Conservation (phyloP, 805 yeast genomes). For the Candida hispaniensis region DNA sequence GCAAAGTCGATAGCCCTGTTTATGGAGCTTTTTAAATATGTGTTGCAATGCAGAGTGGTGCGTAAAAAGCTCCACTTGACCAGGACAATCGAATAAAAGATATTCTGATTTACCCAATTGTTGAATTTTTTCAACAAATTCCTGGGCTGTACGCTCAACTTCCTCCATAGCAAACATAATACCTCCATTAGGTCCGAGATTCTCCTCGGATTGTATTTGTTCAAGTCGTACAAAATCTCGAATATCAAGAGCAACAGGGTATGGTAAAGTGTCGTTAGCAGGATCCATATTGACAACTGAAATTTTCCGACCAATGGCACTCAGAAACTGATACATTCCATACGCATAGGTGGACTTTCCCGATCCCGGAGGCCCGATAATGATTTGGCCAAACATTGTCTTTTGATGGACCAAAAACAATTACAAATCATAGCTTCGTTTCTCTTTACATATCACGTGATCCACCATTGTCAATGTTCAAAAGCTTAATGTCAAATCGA, state of each 20-base stretch:
- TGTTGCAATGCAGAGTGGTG: slow-evolving; percentile 65
- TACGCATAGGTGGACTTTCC: slow-evolving; percentile 93
- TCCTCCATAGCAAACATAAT: slow-evolving; percentile 76
- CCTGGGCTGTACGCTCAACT: slow-evolving; percentile 45
- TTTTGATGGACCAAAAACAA: too few species aligned
- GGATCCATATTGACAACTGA: slow-evolving; percentile 87
- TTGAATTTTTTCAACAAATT: slow-evolving; percentile 46
- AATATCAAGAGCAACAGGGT: slow-evolving; percentile 67
- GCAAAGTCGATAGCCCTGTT: slow-evolving; percentile 49
- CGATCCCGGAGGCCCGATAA: slow-evolving; percentile 96
- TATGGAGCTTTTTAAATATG: slow-evolving; percentile 56
- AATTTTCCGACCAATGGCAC: slow-evolving; percentile 86
- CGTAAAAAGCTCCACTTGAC: slow-evolving; percentile 92
- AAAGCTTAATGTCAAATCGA: too few species aligned
- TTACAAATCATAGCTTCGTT: too few species aligned
- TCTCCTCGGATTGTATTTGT: slow-evolving; percentile 62
- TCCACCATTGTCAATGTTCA: slow-evolving; percentile 1
- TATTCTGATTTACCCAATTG: slow-evolving; percentile 51
- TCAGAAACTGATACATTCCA: slow-evolving; percentile 84
- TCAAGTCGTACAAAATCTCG: slow-evolving; percentile 67
- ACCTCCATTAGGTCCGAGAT: slow-evolving; percentile 84
- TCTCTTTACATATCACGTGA: too few species aligned
- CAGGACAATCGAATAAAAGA: slow-evolving; percentile 81
- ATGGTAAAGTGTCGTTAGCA: slow-evolving; percentile 63
- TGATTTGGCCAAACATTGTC: slow-evolving; percentile 72